Base-by-base conservation (phyloP, 257 asterid genomes). In the Primulina huaijiensis region DNA sequence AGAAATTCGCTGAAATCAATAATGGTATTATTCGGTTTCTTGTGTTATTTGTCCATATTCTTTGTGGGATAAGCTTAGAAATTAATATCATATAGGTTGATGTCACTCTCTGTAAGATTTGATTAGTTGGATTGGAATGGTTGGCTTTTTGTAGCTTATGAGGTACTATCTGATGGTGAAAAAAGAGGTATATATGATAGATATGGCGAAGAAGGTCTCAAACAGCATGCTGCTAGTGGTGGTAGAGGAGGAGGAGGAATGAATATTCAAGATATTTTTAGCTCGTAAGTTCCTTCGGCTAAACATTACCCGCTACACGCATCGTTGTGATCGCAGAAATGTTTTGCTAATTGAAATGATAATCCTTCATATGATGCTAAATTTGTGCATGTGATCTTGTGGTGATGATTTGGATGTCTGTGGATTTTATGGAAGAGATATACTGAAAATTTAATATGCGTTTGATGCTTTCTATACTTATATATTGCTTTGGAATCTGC, bases 121-220 rank as follows among this genome's bases (percentile, higher is more conserved):
- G 74, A 76, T 34, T 68, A 75, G 43, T 19, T 77, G 34, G 31
- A 58, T 19, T 77, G 40, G 21, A 53, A 70, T 79, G 69, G 63
- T 70, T 8, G 38, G 37, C 9, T 21, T 67, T 46, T 67, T 74
- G 81, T 85, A 94, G 99, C 99, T 66, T 94, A 94, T 71, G 98
- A 92, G 82, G 97, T 92, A 21, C 65, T 92, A 31, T 87, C 93
- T 9, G 97, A 92, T 73, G 78, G 90, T 68, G 96, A 92, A 58
- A 92, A 87, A 93, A 86, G 95, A 80, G 76, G 79, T 50, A 89
- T 92, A 43, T 92, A 92, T 73, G 97, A 92, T 77, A 83, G 80
- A 50, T 85, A 92, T 73, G 97, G 97, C 0, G 96, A 89, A 70
- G 97, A 92, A 62, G 97, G 97, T 72, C 94, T 92, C 63, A 92